Base-by-base conservation (phyloP, 2,329 filamentous ascomycete genomes). In the Fusarium gaditjirri region DNA sequence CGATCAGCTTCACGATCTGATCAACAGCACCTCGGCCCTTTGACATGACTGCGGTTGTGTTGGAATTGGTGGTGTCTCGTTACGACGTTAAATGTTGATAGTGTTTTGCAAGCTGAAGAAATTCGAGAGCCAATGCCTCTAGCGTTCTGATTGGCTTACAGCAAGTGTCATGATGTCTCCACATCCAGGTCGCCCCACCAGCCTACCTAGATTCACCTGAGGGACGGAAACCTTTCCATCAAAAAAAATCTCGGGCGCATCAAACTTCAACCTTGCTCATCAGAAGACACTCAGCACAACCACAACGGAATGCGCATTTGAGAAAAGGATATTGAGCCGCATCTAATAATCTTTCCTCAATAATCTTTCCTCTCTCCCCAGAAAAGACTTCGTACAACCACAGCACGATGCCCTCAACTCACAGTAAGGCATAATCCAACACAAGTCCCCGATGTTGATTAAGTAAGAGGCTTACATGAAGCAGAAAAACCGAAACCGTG, bases 1-100 rank as follows among this genome's bases (percentile, higher is more conserved):
- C 96, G 75, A 99, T 97, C 82, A 99, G 89, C 86, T 98, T 99
- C 81, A 99, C 95, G 67, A 98, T 91, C 83, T 93, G 90, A 79
- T 97, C 89, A 43, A 83, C 81, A 38, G 74, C 82, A 42, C 80
- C 82, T 65, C 81, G 81, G 68, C 81, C 80, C 76, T 88, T 89
- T 35, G 88, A 89, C 88, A 90, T 90, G 61, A 66, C 80, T 72
- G 67, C 62, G 60, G 64, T 65, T 60, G 63, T 71, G 65, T 49
- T 65, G 33, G 53, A 64, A 47, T 63, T 39, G 64, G 52, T 44
- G 56, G 27, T 58, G 61, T 65, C 53, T 62, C 60, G 68, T 46
- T 47, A 50, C 43, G 60, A 66, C 38, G 47, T 36, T 47, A 23
- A 55, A 25, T 43, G 27, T 57, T 61, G 49, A 23, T 61, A 44